Base-by-base conservation (phyloP, 202 grass and related monocot genomes). In the Carex arenaria region DNA sequence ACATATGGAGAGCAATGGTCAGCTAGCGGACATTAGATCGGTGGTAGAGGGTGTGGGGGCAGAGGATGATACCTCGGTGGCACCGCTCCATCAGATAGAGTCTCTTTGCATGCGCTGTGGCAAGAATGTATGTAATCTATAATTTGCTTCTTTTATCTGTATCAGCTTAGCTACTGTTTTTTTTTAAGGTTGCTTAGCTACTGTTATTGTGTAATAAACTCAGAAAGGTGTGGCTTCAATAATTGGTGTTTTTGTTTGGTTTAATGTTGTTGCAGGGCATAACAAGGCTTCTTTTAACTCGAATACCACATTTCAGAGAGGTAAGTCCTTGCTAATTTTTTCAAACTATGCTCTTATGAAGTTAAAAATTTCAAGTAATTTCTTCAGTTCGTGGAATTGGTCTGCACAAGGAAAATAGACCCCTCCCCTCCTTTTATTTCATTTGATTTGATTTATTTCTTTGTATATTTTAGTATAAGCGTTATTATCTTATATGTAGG, bases 91-190 rank as follows among this genome's bases (percentile, higher is more conserved):
- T 57, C 69, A 95, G 86, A 89, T 98, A 12, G 92, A 95, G 80
- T 95, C 95, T 78, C 95, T 95, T 19, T 98, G 95, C 90, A 95
- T 98, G 95, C 89, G 95, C 72, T 98, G 95, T 71, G 80, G 84
- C 38, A 67, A 95, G 72, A 98, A 93, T 89, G 95, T 98, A 84
- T 93, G 72, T 30, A 54, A 8, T 3, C 67, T 73, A 30, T 52
- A 30, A 72, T 78, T 65, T 66, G 26, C 4, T 17, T 60, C 2
- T 14, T 18, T 23, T 77, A 7, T 57, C 4, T 23, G n/a, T 32
- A 15, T 20, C 42, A 66, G 12, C 32, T 34, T 20, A 43, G 3
- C 53, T 75, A 67, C 55, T 14, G 15, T 30, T 73, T n/a, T n/a
- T n/a, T n/a, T n/a, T n/a, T n/a, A n/a, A n/a, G n/a, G n/a, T n/a